Evolutionary conservation across 2,329 filamentous ascomycete species (phyloP), one percentile per base, ranked within the genome.

Genomic region (Claviceps fusiformis): DNA sequence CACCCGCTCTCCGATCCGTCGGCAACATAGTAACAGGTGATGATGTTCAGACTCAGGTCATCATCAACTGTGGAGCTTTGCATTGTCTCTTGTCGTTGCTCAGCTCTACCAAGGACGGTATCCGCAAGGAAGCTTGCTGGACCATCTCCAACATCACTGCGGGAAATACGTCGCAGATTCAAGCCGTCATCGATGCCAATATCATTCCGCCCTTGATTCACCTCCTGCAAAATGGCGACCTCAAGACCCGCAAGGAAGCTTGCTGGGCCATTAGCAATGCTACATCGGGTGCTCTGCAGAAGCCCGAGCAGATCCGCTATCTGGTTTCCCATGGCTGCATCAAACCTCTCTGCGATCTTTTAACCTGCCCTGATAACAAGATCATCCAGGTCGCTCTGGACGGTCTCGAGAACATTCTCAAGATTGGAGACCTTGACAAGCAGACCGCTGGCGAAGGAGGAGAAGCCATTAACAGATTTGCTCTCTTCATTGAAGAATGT

Each of bases 221-320:
- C 72, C 82, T 98, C 43, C 82, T 98, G 58, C 91, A 89, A 61
- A 95, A 97, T 66, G 93, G 93, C 59, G 93, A 98, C 71, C 87
- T 98, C 70, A 98, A 98, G 85, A 98, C 93, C 52, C 87, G 93
- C 59, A 98, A 98, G 77, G 93, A 98, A 73, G 93, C 93, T 59
- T 98, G 93, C 78, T 98, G 93, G 93, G 93, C 93, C 52, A 98
- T 98, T 65, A 97, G 92, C 67, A 98, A 98, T 68, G 93, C 93
- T 52, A 98, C 93, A 8, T 95, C 90, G 15, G 93, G 93, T 64
- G 93, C 93, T 67, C 84, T 98, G 37, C 93, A 98, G 75, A 98
- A 97, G 80, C 93, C 93, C 1, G 93, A 97, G 57, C 93, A 98
- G 76, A 98, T 98, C 65, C 85, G 93, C 62, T 97, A 95, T 71